Percentiles rank a stretch among this genome's conserved stretches.
Conservation (phyloP, 768 basidiomycete species). For the Kockovaella imperatae region DNA sequence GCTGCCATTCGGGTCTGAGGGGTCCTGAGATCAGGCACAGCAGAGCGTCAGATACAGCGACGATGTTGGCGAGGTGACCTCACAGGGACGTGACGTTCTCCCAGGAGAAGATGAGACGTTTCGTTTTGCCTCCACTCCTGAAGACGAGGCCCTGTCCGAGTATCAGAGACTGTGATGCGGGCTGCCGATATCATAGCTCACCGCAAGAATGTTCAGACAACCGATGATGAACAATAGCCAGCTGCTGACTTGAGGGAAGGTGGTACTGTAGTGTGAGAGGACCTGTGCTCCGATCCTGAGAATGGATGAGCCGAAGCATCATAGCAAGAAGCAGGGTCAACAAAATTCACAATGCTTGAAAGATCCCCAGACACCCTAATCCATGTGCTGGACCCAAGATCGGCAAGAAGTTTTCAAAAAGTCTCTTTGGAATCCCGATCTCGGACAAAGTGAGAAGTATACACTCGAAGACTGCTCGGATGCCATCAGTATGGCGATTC, state of each 20-base stretch:
- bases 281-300: constrained; percentile 52
- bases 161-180: constrained; percentile 55
- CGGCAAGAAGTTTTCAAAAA: constrained; percentile 74
- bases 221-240: constrained; percentile 88
- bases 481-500: not conserved
- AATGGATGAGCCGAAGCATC: not conserved
- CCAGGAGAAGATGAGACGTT: constrained; percentile 43
- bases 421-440: constrained; percentile 62
- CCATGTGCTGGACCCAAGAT: constrained; percentile 77
- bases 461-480: constrained; percentile 57
- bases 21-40: constrained; percentile 10
- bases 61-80: constrained; percentile 6
- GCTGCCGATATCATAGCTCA: constrained; percentile 8
- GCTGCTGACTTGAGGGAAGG: constrained; percentile 79
- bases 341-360: constrained; percentile 63
- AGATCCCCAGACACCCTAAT: constrained; percentile 74
- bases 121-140: constrained; percentile 42
- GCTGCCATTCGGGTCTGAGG: constrained; percentile 39
- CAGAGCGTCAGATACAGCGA: not conserved
- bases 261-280: constrained; percentile 61
- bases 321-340: not conserved
- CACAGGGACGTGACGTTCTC: constrained; percentile 41
- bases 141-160: constrained; percentile 47
- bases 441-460: constrained; percentile 75
- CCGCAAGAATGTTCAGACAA: constrained; percentile 69